These are phyloP conservation scores for Lachancea fermentati DNA, from an alignment of 805 yeast species.

Conservation along the genomic window DNA sequence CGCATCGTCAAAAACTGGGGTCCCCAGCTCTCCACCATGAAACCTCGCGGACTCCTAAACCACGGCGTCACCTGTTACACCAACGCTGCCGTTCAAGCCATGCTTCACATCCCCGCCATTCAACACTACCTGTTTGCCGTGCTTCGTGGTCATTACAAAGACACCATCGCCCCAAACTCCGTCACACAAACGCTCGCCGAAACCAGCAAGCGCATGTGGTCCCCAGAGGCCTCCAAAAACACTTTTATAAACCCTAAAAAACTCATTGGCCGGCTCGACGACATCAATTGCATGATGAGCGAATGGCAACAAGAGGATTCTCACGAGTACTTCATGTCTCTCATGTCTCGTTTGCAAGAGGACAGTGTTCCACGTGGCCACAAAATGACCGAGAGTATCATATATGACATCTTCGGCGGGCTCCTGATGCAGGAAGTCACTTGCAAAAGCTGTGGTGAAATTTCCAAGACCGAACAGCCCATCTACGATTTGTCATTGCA, in stretches of 20 bases:
- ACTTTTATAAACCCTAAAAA: slow-evolving; percentile 68
- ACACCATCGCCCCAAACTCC: slow-evolving; percentile 45
- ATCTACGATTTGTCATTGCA: slow-evolving; percentile 88
- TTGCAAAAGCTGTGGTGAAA: slow-evolving; percentile 75
- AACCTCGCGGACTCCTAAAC: slow-evolving; percentile 71
- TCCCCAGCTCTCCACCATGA: slow-evolving; percentile 38
- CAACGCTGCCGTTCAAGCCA: slow-evolving; percentile 88
- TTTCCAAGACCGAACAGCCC: slow-evolving; percentile 85
- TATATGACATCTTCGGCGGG: slow-evolving; percentile 95
- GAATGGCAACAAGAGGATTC: slow-evolving; percentile 98
- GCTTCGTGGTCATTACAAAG: slow-evolving; percentile 45
- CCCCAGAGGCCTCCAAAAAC: slow-evolving; percentile 38
- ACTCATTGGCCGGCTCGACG: slow-evolving; percentile 64
- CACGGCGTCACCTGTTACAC: slow-evolving; percentile 96
- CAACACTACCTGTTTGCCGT: slow-evolving; percentile 76
- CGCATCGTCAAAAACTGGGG: slow-evolving; percentile 71
- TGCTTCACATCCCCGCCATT: slow-evolving; percentile 86
- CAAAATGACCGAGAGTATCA: slow-evolving; percentile 71
- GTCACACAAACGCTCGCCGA: slow-evolving; percentile 66
- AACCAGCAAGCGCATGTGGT: slow-evolving; percentile 65
- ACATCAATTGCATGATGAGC: slow-evolving; percentile 92
- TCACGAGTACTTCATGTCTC: slow-evolving; percentile 93
- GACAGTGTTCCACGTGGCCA: slow-evolving; percentile 89
- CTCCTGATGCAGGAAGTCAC: slow-evolving; percentile 76
- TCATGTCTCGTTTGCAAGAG: slow-evolving; percentile 82